Evolutionary conservation across 495 filamentous ascomycete species (phyloP).

Genomic region (Neurospora africana): DNA sequence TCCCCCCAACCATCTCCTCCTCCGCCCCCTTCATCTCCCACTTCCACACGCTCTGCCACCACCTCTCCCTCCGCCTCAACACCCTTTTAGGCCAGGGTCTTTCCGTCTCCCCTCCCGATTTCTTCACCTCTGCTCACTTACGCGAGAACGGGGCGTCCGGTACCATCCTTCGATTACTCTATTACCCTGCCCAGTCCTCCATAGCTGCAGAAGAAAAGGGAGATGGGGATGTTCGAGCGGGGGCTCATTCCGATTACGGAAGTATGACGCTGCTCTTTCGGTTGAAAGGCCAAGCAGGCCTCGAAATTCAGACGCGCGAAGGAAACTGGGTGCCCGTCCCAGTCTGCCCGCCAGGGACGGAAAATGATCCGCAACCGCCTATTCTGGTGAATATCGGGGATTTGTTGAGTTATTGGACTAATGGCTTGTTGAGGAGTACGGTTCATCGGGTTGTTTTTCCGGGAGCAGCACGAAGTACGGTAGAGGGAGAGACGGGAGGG

Average conservation of each 20-base stretch:
- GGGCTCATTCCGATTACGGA: slow-evolving; percentile 87
- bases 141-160: slow-evolving; percentile 48
- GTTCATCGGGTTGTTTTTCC: slow-evolving; percentile 86
- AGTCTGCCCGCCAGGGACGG: slow-evolving; percentile 43
- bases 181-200: slow-evolving; percentile 47
- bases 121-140: slow-evolving; percentile 69
- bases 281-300: slow-evolving; percentile 66
- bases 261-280: slow-evolving; percentile 83
- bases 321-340: slow-evolving; percentile 51
- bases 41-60: slow-evolving; percentile 62
- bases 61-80: slow-evolving; percentile 61
- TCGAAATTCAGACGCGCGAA: slow-evolving; percentile 68
- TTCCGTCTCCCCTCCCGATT: slow-evolving; percentile 42
- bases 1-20: slow-evolving; percentile 53
- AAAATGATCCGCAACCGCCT: slow-evolving; percentile 50
- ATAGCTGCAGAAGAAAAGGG: background rate
- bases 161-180: slow-evolving; percentile 71
- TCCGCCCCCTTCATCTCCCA: slow-evolving; percentile 45
- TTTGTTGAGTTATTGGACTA: slow-evolving; percentile 83
- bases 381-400: slow-evolving; percentile 93
- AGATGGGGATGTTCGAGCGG: slow-evolving; percentile 63
- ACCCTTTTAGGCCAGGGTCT: slow-evolving; percentile 62
- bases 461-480: background rate
- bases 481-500: slow-evolving; percentile 8
- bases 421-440: slow-evolving; percentile 70